Percentiles rank a stretch among this genome's conserved stretches.
phyloP scores from a whole-genome alignment of 768 basidiomycete species.

The Collybiopsis confluens region DNA sequence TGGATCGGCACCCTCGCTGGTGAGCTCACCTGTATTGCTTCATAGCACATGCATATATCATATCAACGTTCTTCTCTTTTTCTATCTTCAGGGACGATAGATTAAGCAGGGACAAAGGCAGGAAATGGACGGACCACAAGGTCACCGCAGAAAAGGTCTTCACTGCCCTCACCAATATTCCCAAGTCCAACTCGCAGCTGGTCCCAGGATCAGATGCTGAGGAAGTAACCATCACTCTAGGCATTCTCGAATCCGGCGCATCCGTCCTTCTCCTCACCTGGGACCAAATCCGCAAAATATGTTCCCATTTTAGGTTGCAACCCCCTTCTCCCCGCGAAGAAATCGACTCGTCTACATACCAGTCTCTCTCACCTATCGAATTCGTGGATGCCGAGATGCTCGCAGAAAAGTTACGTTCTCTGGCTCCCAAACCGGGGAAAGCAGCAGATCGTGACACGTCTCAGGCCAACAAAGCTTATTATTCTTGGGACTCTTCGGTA shows the following conservation, averaged over 20 bases:
- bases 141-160: not conserved
- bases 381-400: not conserved
- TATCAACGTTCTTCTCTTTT: not conserved
- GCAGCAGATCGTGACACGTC: not conserved
- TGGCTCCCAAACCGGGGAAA: not conserved
- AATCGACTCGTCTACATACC: not conserved
- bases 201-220: not conserved
- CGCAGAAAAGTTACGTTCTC: not conserved
- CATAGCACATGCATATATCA: not conserved
- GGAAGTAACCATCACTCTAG: not conserved
- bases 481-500: too few relatives aligned
- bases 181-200: not conserved
- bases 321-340: not conserved
- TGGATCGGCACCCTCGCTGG: too few relatives aligned
- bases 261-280: not conserved
- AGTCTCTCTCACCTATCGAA: constrained; percentile 4
- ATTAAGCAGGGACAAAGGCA: not conserved
- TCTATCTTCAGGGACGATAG: not conserved
- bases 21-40: too few relatives aligned
- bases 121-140: not conserved
- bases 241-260: constrained; percentile 3
- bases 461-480: not conserved
- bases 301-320: not conserved
- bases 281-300: not conserved
- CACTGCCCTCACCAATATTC: not conserved